Conservation (phyloP, 2,329 filamentous ascomycete genomes). For the Xylariales sp. region DNA sequence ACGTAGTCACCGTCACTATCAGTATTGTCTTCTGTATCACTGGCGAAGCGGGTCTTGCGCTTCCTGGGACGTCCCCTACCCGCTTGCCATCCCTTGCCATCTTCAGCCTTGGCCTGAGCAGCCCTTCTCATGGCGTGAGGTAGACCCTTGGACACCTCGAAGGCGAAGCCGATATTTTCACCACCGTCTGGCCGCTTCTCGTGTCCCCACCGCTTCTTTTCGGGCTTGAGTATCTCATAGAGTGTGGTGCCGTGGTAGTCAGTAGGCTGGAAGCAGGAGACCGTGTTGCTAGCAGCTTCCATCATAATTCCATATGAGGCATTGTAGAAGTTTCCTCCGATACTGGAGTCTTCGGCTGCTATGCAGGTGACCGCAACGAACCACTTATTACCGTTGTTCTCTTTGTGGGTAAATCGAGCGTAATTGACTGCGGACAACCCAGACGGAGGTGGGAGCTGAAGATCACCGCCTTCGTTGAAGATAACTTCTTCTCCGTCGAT, state of each 20-base stretch:
- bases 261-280: constrained; percentile 13
- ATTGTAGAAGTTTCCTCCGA: constrained; percentile 17
- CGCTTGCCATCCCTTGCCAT: neutral
- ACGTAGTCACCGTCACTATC: neutral
- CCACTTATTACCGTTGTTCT: constrained; percentile 17
- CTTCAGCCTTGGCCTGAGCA: no score
- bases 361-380: constrained; percentile 11
- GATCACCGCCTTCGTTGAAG: constrained; percentile 10
- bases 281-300: constrained; percentile 15
- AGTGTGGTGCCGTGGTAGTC: constrained; percentile 18
- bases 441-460: constrained; percentile 16
- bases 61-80: neutral
- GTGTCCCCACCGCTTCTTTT: constrained; percentile 9
- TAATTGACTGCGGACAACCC: constrained; percentile 15
- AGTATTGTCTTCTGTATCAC: neutral
- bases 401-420: constrained; percentile 15
- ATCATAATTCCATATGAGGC: constrained; percentile 20
- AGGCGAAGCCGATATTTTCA: constrained; percentile 14
- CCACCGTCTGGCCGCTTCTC: constrained; percentile 13
- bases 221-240: constrained; percentile 15
- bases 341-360: constrained; percentile 12
- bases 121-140: constrained; percentile 10
- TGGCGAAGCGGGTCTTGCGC: neutral
- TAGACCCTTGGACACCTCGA: constrained; percentile 13
- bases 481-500: constrained; percentile 11